Conservation (phyloP, 805 yeast genomes). For the Ogataea siamensis region DNA sequence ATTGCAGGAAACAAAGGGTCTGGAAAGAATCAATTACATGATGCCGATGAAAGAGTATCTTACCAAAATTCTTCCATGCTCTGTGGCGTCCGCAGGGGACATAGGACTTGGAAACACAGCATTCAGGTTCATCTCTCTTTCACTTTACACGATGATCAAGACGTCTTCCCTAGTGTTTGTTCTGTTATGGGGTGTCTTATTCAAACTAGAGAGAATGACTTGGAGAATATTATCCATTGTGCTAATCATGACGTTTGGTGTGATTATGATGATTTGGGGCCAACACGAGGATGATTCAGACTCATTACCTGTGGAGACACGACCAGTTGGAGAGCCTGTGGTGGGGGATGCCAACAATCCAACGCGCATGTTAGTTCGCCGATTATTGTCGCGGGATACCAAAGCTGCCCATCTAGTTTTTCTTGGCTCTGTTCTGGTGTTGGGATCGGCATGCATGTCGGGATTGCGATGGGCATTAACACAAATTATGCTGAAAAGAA, state of each 20-base stretch:
- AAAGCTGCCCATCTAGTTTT: constrained; percentile 27
- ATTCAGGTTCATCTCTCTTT: constrained; percentile 71
- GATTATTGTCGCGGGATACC: constrained; percentile 6
- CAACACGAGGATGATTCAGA: constrained; percentile 33
- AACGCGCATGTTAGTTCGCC: constrained; percentile 8
- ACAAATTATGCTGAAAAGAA: constrained; percentile 68
- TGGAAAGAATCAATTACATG: constrained; percentile 16
- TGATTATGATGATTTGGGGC: constrained; percentile 78
- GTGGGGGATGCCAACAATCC: constrained; percentile 16
- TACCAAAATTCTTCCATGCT: constrained; percentile 72
- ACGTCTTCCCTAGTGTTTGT: constrained; percentile 88
- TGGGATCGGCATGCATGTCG: constrained; percentile 75
- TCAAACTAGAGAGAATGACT: constrained; percentile 72
- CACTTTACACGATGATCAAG: constrained; percentile 90
- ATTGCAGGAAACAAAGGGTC: constrained; percentile 10
- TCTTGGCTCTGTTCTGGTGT: constrained; percentile 71
- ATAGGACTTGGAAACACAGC: constrained; percentile 91
- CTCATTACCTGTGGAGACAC: background rate
- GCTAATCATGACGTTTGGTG: constrained; percentile 76
- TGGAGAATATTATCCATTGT: constrained; percentile 70
- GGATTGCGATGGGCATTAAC: constrained; percentile 97
- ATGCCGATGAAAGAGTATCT: constrained; percentile 42
- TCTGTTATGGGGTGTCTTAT: constrained; percentile 78
- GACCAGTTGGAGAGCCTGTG: constrained; percentile 20
- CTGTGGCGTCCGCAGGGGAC: constrained; percentile 86